Base-by-base conservation (phyloP, 1,139 yeast genomes). In the Ogataea hybrid region DNA sequence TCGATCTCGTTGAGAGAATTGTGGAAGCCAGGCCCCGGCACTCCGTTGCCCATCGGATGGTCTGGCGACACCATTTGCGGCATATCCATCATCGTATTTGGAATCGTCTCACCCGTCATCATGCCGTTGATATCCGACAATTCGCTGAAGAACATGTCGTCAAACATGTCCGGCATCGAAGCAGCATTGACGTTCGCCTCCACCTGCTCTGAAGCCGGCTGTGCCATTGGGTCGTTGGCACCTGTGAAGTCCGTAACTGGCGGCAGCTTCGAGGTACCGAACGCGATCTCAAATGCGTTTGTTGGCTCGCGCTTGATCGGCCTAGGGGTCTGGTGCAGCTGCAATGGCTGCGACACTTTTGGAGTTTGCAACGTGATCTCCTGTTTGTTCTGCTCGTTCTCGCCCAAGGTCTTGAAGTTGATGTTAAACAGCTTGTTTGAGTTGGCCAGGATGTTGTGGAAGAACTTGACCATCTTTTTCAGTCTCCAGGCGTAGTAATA, bases 1-100 rank as follows among this genome's bases (percentile, higher is more conserved):
- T 76, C 76, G 48, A 86, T 73, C 51, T 83, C 81, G 2, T 96
- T 87, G 37, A 89, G 77, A 9, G 97, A 58, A 34, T 60, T 96
- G 58, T 88, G 89, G 57, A 46, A 46, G 18, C 39, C 53, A 12
- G 38, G 35, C 10, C 37, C 49, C 11, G 32, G 25, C 11, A 22
- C 28, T 12, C 30, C 42, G 28, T 16, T 14, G 25, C 37, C 33
- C 35, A 42, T 22, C 32, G 35, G 43, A 14, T 43, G 45, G 14
- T 39, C 51, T 6, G 32, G 34, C 18, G 33, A 37, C 33, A 37
- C 33, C 20, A 35, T 25, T 15, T 37, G 43, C 12, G 33, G 37
- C 15, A 35, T 32, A n/a, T 42, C 49, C 30, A 31, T 33, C 29
- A 29, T 16, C n/a, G 37, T 15, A 18, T 50, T 25, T n/a, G 44